Percentiles rank a stretch among this genome's conserved stretches.
phyloP scores from a whole-genome alignment of 1,284 basidiomycete genomes.

The Apiotrichum sp. region DNA sequence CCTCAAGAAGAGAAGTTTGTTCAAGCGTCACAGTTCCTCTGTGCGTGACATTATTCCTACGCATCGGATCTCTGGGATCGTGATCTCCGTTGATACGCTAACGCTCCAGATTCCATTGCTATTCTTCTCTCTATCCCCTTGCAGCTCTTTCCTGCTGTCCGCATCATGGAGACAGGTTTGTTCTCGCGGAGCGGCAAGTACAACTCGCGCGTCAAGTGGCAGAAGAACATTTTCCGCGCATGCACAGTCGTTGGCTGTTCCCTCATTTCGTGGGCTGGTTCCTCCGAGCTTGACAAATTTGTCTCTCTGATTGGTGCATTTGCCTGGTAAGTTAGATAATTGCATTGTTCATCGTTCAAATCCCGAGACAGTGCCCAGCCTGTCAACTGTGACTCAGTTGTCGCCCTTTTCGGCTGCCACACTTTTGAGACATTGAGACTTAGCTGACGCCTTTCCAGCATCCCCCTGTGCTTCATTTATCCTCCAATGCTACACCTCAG shows the following conservation, averaged over 20 bases:
- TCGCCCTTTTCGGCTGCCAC: no score
- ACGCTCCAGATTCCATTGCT: conserved; percentile 59
- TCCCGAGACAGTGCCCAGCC: no score
- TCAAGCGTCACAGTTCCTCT: conserved; percentile 77
- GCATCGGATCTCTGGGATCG: no score
- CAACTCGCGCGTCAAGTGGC: conserved; percentile 57
- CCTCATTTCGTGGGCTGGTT: conserved; percentile 73
- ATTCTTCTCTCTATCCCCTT: conserved; percentile 91
- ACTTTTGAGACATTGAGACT: no score
- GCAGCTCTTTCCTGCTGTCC: conserved; percentile 93
- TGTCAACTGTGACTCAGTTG: no score
- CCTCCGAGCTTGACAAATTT: conserved; percentile 91
- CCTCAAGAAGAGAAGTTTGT: conserved; percentile 79
- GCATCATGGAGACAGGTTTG: conserved; percentile 95
- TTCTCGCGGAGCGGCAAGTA: conserved; percentile 74
- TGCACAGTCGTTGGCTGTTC: conserved; percentile 69
- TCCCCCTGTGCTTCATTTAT: conserved; percentile 90
- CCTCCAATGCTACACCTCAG: conserved; percentile 90
- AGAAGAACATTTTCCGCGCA: conserved; percentile 87
- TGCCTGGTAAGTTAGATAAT: conserved; percentile 65
- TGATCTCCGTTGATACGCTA: background rate
- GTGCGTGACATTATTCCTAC: conserved; percentile 37
- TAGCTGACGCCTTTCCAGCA: conserved; percentile 50
- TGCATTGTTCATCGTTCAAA: no score
- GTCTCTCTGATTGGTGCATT: conserved; percentile 89